Conservation (phyloP, 78 protist species). For the Chrysochromulina parva region DNA sequence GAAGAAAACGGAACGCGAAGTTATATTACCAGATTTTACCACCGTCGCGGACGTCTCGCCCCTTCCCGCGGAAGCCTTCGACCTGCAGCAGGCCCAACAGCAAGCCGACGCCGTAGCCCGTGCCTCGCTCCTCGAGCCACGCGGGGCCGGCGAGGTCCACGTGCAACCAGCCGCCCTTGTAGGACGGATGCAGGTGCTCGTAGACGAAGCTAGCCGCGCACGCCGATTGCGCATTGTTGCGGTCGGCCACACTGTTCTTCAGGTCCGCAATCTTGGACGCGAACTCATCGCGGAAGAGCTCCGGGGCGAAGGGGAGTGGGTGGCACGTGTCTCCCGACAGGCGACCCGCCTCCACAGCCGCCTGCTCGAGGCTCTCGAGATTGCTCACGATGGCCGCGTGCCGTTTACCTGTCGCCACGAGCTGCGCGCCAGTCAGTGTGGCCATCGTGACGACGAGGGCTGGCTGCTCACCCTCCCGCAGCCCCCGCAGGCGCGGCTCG, state of each 20-base stretch:
- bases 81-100: not conserved
- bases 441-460: conserved; percentile 30
- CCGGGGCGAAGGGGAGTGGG: not conserved
- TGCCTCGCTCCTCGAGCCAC: not conserved
- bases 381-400: conserved; percentile 5
- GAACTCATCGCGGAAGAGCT: not conserved
- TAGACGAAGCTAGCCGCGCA: not conserved
- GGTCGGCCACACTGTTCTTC: conserved; percentile 15
- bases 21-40: no score
- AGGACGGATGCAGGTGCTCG: not conserved
- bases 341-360: not conserved
- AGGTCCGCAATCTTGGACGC: not conserved
- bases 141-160: conserved; percentile 6
- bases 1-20: no score
- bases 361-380: conserved; percentile 15
- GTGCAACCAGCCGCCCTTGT: not conserved
- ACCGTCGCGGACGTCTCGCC: no score
- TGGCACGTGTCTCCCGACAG: not conserved
- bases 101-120: not conserved
- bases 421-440: conserved; percentile 22
- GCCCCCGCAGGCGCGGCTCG: not conserved
- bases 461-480: not conserved
- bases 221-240: not conserved
- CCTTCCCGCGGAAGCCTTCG: no score
- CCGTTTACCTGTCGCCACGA: conserved; percentile 29